Base-by-base conservation (phyloP, 2,329 filamentous ascomycete genomes). In the Aspergillus sp. region DNA sequence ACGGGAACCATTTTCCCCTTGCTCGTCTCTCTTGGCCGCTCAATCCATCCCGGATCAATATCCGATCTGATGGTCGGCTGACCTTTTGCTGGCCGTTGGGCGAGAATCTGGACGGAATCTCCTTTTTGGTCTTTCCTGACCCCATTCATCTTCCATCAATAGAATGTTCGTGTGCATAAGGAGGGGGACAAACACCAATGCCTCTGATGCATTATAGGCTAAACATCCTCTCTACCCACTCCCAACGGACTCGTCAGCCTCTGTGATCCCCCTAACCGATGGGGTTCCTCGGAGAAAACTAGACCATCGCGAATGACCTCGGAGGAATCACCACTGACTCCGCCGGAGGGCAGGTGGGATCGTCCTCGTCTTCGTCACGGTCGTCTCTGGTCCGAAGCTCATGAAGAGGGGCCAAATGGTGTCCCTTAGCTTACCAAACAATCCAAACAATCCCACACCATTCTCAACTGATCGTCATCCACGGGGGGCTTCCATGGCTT, bases 31-130 rank as follows among this genome's bases (percentile, higher is more conserved):
- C 32, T 48, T 49, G 40, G 34, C 25, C 7, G 13, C 21, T 38
- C 20, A 47, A 19, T 47, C 46, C 42, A 42, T 41, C 51, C 20
- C 43, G n/a, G 23, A 9, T 38, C 48, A 42, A 47, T 48, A 21
- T 23, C 40, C 49, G 21, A 32, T 41, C n/a, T 34, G 49, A 9
- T 49, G 53, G 55, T 59, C 58, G 52, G 51, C 47, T 60, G 58
- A 60, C 53, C 50, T 20, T 9, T 25, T 9, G 19, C 31, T 4
- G 19, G 43, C 44, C 17, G 29, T 47, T 50, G 47, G 34, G 43
- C 34, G 16, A 11, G 23, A 25, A 21, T 10, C 10, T 11, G 17
- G 14, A 49, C 50, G 56, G 52, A 50, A 55, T 55, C 17, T 46
- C 53, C 53, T 32, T 43, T 57, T 58, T 44, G 42, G 48, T 57